phyloP scores from a whole-genome alignment of 164 flowering plant species.

The Euptelea pleiosperma region DNA sequence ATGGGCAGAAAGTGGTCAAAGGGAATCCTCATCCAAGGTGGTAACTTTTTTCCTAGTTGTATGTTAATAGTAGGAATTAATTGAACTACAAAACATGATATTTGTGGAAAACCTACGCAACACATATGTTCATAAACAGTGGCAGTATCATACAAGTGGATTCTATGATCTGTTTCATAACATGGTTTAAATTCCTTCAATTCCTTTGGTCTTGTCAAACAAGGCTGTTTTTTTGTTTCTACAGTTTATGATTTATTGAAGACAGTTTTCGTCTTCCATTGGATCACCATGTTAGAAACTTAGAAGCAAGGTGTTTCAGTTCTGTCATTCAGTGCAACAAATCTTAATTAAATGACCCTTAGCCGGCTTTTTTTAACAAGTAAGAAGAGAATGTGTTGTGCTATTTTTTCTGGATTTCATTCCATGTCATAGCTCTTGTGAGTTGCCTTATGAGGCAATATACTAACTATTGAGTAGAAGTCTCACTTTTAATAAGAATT shows the following conservation, averaged over 20 bases:
- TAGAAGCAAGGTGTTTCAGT: no score
- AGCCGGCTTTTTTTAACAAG: no score
- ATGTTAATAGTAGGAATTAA: not conserved
- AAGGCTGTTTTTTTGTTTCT: not conserved
- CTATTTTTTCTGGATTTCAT: no score
- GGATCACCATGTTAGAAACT: not conserved
- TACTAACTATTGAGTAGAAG: no score
- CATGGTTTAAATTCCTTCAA: not conserved
- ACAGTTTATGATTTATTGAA: not conserved
- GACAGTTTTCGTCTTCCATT: not conserved
- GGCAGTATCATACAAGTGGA: not conserved
- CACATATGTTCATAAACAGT: no score
- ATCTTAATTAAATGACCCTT: no score
- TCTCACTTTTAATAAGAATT: no score
- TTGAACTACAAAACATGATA: not conserved
- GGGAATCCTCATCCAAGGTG: constrained; percentile 96
- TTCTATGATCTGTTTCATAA: not conserved
- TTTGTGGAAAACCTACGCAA: not conserved
- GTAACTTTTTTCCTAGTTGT: constrained; percentile 8
- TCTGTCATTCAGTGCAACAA: no score
- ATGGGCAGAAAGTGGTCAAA: constrained; percentile 97
- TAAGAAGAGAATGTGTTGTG: no score
- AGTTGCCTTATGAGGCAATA: no score
- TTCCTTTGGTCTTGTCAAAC: not conserved
- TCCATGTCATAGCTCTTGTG: no score